Base-by-base conservation (phyloP, 768 basidiomycete species). In the Mycena crocata region DNA sequence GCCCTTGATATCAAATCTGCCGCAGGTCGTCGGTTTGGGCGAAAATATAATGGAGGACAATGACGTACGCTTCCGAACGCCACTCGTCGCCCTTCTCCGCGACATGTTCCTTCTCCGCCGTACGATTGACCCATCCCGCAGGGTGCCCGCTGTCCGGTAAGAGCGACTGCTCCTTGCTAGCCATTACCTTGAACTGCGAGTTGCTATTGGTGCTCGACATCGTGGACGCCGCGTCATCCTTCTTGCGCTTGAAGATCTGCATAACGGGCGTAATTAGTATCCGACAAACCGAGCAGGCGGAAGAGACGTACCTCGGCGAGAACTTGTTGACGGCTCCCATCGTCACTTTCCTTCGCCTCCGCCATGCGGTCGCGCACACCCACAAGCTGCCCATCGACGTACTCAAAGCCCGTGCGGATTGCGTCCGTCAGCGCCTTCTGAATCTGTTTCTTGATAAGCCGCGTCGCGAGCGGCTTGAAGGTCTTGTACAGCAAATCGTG, bases 401-500 rank as follows among this genome's bases (percentile, higher is more conserved):
- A 93, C 77, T 94, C 95, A 67, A 98, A 80, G 0, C 90, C 94
- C 19, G 93, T 93, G 48, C 82, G 85, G 59, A 98, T 87, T 4
- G 90, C 90, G 57, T 89, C 90, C 75, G 87, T 67, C 32, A 87
- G 73, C 2, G 83, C 85, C 69, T 84, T 85, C 70, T 84, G 75
- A 31, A 87, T 82, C 76, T 87, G 91, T 70, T 83, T 86, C 86
- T 96, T 96, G 72, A 99, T 89, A 40, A 98, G 81, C 4, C 87
- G 87, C 1, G 89, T 94, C 10, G 93, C 93, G 39, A 95, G 84
- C 2, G 92, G 91, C 56, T 87, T 87, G 35, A 97, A 71, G 0
- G 93, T 91, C 84, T 93, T 95, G 85, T 96, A 96, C 64, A 96
- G 76, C 23, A 92, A 79, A 73, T 95, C 93, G 79, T 98, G 95